Base-by-base conservation (phyloP, 2,329 filamentous ascomycete species). In the Hypoxylon sp. region DNA sequence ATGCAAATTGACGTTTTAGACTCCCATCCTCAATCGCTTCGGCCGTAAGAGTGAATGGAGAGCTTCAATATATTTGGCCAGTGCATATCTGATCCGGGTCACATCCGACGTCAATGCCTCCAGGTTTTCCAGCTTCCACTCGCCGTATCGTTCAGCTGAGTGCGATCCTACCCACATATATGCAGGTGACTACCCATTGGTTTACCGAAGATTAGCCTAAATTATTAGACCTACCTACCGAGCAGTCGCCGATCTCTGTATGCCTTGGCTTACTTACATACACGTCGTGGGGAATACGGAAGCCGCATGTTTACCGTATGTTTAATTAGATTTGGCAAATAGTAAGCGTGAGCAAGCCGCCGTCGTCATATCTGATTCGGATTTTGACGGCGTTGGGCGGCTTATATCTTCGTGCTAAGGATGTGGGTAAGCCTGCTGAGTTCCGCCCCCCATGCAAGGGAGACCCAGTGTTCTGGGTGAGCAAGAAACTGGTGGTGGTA, bases 391-490 rank as follows among this genome's bases (percentile, higher is more conserved):
- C 32, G 56, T n/a, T 50, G 25, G 25, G 32, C 13, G 21, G 56
- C 19, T 19, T 34, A 11, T 59, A 34, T 30, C 30, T 49, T 23
- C 11, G 10, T 32, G 45, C 34, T 43, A 13, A 19, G 19, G 2
- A 19, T 19, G 34, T 38, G 7, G 32, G 21, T 55, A 30, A 11
- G 50, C 21, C 23, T 30, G 23, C 23, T 45, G 19, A 43, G 11
- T 30, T 6, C 6, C 19, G 21, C 41, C 10, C 10, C 30, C n/a
- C 32, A 48, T 43, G 49, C 51, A 55, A 45, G 57, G 6, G 56
- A 41, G 32, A 46, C 46, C 63, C 63, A 41, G 57, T n/a, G 51
- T 17, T 60, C 43, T 60, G 57, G 58, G 10, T 4, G 25, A 43
- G 21, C 36, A 25, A 11, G 51, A 52, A 52, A 17, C 34, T 17